Base-by-base conservation (phyloP, 306 rosid species). In the Quercus robur region DNA sequence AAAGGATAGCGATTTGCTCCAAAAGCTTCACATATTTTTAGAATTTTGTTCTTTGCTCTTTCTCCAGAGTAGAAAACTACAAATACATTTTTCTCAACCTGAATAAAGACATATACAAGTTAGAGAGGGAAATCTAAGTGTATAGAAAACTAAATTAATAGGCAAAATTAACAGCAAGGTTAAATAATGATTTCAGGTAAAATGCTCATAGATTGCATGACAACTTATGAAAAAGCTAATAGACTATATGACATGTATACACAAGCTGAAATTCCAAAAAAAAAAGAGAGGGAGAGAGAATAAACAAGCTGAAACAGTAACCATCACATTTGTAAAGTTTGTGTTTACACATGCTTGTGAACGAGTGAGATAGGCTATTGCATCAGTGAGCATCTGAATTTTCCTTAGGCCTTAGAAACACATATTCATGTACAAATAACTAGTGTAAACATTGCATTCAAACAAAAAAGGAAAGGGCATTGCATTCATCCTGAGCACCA, bases 1-100 rank as follows among this genome's bases (percentile, higher is more conserved):
- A 93, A 95, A 58, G 99, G 90, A 84, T 95, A 95, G 54, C 99
- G 99, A 88, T 93, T 93, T 51, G 99, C 99, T 70, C 96, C 94
- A 86, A 95, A 95, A 49, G 99, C 99, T 14, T 95, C 98, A 76
- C 99, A 95, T 82, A 95, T 93, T 86, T 95, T 95, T 77, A 95
- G 96, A 87, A 95, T 87, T 85, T 95, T 95, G 83, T 84, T 83
- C 88, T 88, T 93, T 75, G 86, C 92, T 89, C 88, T 93, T 90
- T 93, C 99, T 66, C 96, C 97, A 20, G 98, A 92, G 73, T 90
- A 93, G 88, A 95, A 93, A 83, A 90, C 91, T 54, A 90, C 89
- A 89, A 95, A 95, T 73, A 95, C 99, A 86, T 95, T 95, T 88
- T 95, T 95, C 85, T 95, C 99, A 72, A 89, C 76, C 99, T 95